These are phyloP conservation scores for Debaryomyces subglobosus DNA, from an alignment of 1,139 yeast species.

Conservation along the genomic window DNA sequence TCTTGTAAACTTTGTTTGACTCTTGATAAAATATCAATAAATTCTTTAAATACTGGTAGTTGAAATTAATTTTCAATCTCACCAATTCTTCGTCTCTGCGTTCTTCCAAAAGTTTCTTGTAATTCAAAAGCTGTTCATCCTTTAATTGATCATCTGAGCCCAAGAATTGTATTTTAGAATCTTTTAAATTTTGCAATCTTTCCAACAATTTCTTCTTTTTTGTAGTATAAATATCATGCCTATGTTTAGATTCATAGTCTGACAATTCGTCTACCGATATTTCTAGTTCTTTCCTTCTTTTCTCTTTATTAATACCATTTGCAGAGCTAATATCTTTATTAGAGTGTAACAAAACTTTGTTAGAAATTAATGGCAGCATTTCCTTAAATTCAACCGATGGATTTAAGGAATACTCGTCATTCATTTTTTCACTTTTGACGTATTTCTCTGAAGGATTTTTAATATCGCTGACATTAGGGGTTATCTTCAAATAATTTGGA, in stretches of 20 bases:
- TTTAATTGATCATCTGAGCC: constrained; percentile 20
- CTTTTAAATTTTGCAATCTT: constrained; percentile 29
- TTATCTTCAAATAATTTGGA: constrained; percentile 9
- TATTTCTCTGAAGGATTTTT: constrained; percentile 2
- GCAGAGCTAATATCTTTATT: constrained; percentile 26
- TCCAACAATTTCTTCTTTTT: constrained; percentile 28
- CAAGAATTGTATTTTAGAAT: constrained; percentile 29
- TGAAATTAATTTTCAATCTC: constrained; percentile 34
- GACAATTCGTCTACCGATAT: constrained; percentile 23
- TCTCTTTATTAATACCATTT: constrained; percentile 30
- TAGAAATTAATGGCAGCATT: constrained; percentile 8
- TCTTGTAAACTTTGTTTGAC: constrained; percentile 40
- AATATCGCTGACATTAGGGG: constrained; percentile 13
- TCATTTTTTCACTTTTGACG: background rate
- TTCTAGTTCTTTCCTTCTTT: constrained; percentile 26
- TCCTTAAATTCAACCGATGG: constrained; percentile 4
- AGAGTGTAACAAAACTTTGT: constrained; percentile 14
- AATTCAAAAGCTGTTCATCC: constrained; percentile 33
- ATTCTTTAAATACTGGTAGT: constrained; percentile 39
- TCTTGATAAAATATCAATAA: constrained; percentile 42
- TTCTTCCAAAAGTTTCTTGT: constrained; percentile 19
- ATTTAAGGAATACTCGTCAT: constrained; percentile 4
- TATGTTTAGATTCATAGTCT: constrained; percentile 18
- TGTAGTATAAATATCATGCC: constrained; percentile 24
- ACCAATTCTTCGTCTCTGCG: constrained; percentile 40